A percentile compares a stretch with the other conserved stretches of the same genome.
These are phyloP conservation scores for Diaporthe nobilis DNA, from an alignment of 2,329 filamentous ascomycete species.

Conservation along the genomic window DNA sequence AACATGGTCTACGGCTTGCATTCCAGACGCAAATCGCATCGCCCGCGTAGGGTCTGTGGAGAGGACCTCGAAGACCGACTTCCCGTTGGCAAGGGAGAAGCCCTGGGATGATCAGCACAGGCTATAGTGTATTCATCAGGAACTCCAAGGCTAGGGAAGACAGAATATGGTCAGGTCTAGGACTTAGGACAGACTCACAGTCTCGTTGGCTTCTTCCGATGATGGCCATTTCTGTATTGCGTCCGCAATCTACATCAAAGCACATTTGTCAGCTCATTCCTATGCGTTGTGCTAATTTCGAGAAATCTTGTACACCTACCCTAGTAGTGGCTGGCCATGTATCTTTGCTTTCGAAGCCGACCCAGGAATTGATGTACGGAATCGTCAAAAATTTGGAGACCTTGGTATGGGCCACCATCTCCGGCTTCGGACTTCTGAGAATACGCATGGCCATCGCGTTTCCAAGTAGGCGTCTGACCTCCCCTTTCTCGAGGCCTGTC, in stretches of 20 bases:
- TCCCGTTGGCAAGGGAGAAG: constrained; percentile 6
- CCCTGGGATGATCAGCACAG: neutral
- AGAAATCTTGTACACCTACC: neutral
- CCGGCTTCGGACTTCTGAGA: neutral
- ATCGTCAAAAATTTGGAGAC: constrained; percentile 1
- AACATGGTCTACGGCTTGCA: neutral
- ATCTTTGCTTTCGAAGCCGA: neutral
- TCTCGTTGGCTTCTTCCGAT: neutral
- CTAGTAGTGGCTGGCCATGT: constrained; percentile 11
- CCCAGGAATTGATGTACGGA: neutral
- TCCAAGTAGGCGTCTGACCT: neutral
- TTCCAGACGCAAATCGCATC: neutral
- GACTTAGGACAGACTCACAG: neutral
- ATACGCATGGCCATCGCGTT: constrained; percentile 9
- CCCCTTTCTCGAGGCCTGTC: neutral
- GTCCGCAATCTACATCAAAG: neutral
- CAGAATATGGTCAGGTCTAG: neutral
- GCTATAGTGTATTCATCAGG: neutral
- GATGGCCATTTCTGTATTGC: constrained; percentile 4
- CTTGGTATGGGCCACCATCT: constrained; percentile 16
- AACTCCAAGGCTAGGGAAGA: neutral
- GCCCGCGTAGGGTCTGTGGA: neutral
- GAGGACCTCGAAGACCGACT: constrained; percentile 11
- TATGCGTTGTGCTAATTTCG: neutral
- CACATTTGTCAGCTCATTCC: neutral